Conservation (phyloP, 768 basidiomycete genomes). For the Amylocystis lapponica region DNA sequence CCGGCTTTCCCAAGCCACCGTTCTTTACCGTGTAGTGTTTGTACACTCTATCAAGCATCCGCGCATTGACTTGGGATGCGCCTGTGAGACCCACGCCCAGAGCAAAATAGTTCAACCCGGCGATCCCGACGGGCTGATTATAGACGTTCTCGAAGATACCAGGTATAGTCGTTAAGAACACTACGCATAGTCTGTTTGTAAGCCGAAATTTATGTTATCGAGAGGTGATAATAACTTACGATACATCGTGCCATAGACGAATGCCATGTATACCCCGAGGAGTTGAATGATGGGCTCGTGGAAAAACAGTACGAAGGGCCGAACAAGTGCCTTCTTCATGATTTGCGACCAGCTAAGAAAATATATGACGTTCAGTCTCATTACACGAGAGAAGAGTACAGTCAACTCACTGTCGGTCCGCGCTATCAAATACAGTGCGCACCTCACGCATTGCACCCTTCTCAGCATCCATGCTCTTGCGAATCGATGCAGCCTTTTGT, state of each 20-base stretch:
- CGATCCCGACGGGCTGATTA: slow-evolving; percentile 45
- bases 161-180: slow-evolving; percentile 60
- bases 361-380: background rate
- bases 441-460: slow-evolving; percentile 34
- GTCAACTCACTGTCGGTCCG: slow-evolving; percentile 35
- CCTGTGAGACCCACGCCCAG: slow-evolving; percentile 56
- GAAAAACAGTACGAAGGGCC: slow-evolving; percentile 59
- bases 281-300: slow-evolving; percentile 60
- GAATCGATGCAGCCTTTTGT: slow-evolving; percentile 44
- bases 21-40: slow-evolving; percentile 44
- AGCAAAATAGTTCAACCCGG: slow-evolving; percentile 63
- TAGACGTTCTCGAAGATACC: slow-evolving; percentile 50
- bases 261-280: slow-evolving; percentile 61
- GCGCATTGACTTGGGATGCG: slow-evolving; percentile 48
- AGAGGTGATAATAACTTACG: slow-evolving; percentile 29
- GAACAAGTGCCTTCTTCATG: slow-evolving; percentile 45
- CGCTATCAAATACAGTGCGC: slow-evolving; percentile 42
- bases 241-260: slow-evolving; percentile 59
- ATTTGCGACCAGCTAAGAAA: slow-evolving; percentile 47
- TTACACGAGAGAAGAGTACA: background rate
- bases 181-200: slow-evolving; percentile 30
- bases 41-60: slow-evolving; percentile 51
- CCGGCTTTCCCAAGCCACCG: slow-evolving; percentile 47
- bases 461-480: slow-evolving; percentile 41
- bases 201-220: background rate